phyloP scores from a whole-genome alignment of 2,329 filamentous ascomycete genomes.

The Monosporascus sp. region DNA sequence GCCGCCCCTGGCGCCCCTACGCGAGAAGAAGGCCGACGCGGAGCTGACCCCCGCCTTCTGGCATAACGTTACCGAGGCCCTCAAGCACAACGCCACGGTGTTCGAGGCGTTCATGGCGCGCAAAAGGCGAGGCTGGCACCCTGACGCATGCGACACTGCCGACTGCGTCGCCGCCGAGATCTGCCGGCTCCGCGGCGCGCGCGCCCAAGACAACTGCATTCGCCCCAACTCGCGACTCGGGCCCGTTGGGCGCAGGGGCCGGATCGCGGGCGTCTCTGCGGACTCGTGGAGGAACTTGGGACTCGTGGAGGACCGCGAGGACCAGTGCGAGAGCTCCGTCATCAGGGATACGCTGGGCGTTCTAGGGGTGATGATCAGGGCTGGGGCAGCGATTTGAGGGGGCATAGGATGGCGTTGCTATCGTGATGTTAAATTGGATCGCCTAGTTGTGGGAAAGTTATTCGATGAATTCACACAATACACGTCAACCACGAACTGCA shows the following conservation, averaged over 20 bases:
- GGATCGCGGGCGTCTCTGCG: neutral
- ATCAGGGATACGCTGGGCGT: neutral
- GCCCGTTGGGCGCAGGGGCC: constrained; percentile 9
- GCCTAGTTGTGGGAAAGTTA: neutral
- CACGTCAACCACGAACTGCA: too few species aligned
- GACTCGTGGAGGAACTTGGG: constrained; percentile 23
- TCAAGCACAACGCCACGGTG: constrained; percentile 35
- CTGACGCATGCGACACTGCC: constrained; percentile 31
- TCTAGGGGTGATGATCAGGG: neutral
- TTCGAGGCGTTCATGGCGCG: constrained; percentile 44
- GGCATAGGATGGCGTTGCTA: neutral
- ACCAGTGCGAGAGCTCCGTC: constrained; percentile 6
- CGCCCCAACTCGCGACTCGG: constrained; percentile 29
- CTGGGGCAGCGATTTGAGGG: neutral
- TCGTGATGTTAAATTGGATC: neutral
- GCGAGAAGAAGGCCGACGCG: constrained; percentile 18
- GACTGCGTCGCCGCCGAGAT: constrained; percentile 41
- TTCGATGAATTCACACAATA: too few species aligned
- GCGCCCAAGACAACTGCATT: constrained; percentile 48
- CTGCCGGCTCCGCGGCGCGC: constrained; percentile 46
- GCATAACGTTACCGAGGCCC: constrained; percentile 48
- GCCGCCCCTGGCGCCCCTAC: constrained; percentile 31
- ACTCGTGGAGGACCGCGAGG: neutral
- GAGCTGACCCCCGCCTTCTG: constrained; percentile 54
- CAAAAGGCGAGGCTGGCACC: constrained; percentile 41